Conservation (phyloP, 257 asterid genomes). For the Jaltomata sinuosa region DNA sequence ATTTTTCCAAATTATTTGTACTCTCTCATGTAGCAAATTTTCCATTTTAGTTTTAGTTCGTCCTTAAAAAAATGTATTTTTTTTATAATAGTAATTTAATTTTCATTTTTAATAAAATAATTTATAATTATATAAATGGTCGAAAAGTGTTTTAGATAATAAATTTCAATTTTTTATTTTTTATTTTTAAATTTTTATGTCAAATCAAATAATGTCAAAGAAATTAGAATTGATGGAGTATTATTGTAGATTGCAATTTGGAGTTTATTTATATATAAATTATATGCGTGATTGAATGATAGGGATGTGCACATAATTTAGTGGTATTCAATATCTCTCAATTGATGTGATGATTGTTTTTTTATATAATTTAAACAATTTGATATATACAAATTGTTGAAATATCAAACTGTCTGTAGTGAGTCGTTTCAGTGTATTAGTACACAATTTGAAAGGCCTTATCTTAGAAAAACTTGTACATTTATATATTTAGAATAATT, state of each 20-base stretch:
- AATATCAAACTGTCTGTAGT: not conserved
- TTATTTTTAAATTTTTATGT: not conserved
- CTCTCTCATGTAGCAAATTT: not conserved
- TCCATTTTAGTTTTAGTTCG: not conserved
- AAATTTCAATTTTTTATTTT: not conserved
- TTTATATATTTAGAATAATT: not conserved
- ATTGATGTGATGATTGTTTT: not conserved
- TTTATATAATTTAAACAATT: not conserved
- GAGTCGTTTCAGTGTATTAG: not conserved
- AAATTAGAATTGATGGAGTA: accelerated
- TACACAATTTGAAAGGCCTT: too few species aligned
- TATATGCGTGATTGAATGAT: not conserved
- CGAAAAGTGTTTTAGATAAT: not conserved
- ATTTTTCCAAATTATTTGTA: not conserved
- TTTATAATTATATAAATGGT: not conserved
- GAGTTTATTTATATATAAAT: not conserved
- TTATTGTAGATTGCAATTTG: not conserved
- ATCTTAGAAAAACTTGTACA: not conserved
- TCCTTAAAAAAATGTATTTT: not conserved
- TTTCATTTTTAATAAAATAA: not conserved
- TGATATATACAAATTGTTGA: not conserved
- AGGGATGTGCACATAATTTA: not conserved
- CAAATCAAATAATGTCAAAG: not conserved
- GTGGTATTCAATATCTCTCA: not conserved
- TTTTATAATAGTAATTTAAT: not conserved